Conservation (phyloP, 2,329 filamentous ascomycete genomes). For the Colletotrichum magnum region DNA sequence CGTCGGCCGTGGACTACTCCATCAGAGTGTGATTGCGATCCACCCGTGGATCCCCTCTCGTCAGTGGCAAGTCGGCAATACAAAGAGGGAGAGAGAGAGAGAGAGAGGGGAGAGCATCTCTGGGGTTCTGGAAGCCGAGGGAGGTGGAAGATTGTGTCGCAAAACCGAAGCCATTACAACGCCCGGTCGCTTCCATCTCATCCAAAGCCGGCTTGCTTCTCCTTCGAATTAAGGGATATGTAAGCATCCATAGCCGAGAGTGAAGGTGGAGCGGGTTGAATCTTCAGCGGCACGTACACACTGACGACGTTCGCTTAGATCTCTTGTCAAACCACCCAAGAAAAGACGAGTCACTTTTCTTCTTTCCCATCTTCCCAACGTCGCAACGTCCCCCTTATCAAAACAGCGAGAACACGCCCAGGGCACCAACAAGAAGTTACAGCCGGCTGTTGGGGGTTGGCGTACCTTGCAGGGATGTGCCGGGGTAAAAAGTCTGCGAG, state of each 20-base stretch:
- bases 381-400: not conserved
- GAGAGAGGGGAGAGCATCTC: not conserved
- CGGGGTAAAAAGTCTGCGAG: slow-evolving; percentile 7
- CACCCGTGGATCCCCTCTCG: slow-evolving; percentile 27
- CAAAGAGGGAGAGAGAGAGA: not conserved
- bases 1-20: slow-evolving; percentile 18
- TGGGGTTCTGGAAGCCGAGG: slow-evolving; percentile 19
- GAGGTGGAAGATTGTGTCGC: not conserved
- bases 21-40: slow-evolving; percentile 30
- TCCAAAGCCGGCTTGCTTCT: not conserved
- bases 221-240: not conserved
- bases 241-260: not conserved
- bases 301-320: slow-evolving; percentile 1
- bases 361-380: not conserved
- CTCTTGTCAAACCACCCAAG: slow-evolving; percentile 11
- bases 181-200: not conserved
- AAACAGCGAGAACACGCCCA: not conserved
- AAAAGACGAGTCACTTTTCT: not conserved
- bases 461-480: slow-evolving; percentile 12
- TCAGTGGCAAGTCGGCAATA: not conserved
- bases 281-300: not conserved
- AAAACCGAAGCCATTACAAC: not conserved
- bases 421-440: not conserved
- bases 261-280: slow-evolving; percentile 6
- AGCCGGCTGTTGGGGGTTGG: not conserved